A percentile compares a stretch with the other conserved stretches of the same genome.
phyloP scores from a whole-genome alignment of 768 basidiomycete species.

The Zangia roseola region DNA sequence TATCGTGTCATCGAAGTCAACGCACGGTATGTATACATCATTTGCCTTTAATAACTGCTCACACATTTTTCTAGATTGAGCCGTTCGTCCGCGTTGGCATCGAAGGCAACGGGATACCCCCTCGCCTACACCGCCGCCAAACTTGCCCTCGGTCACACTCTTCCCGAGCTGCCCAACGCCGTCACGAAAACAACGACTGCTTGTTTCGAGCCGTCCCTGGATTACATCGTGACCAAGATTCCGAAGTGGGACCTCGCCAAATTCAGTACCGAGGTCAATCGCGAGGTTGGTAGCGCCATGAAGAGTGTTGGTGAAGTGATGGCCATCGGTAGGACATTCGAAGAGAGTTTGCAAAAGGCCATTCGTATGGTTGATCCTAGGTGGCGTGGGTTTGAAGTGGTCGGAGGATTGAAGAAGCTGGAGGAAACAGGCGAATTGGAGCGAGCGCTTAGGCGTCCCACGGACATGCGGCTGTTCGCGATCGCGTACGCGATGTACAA shows the following conservation, averaged over 20 bases:
- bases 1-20: constrained; percentile 99
- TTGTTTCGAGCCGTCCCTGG: constrained; percentile 97
- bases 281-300: constrained; percentile 96
- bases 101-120: constrained; percentile 98
- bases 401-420: constrained; percentile 82
- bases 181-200: constrained; percentile 99
- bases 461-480: constrained; percentile 94
- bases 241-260: constrained; percentile 99
- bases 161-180: constrained; percentile 97
- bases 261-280: constrained; percentile 90
- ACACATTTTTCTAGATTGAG: constrained; percentile 49
- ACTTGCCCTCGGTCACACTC: constrained; percentile 94
- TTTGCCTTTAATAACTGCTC: not conserved
- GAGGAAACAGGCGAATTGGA: constrained; percentile 68
- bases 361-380: constrained; percentile 96
- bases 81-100: constrained; percentile 93
- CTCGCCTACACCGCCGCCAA: constrained; percentile 99
- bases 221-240: constrained; percentile 99
- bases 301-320: constrained; percentile 99
- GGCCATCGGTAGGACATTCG: constrained; percentile 99
- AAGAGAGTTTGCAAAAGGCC: constrained; percentile 97
- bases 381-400: constrained; percentile 97
- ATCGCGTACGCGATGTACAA: constrained; percentile 98
- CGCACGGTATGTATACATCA: constrained; percentile 55
- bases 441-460: constrained; percentile 73